phyloP scores from a whole-genome alignment of 495 filamentous ascomycete species.

The Pyrenula massariospora region DNA sequence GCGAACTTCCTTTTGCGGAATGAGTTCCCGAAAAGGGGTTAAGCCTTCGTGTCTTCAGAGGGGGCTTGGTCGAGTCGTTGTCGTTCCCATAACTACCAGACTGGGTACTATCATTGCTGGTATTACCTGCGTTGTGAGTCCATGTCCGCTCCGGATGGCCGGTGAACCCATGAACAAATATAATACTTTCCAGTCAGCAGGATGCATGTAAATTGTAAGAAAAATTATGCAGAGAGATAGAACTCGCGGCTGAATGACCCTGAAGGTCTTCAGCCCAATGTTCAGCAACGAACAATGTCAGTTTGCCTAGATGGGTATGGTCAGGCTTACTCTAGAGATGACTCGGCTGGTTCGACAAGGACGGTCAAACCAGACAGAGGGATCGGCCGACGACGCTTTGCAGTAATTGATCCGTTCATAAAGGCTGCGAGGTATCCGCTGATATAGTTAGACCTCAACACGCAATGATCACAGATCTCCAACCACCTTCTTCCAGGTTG shows the following conservation, averaged over 20 bases:
- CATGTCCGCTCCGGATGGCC: neutral
- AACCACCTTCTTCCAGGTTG: too few relatives aligned
- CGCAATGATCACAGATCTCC: too few relatives aligned
- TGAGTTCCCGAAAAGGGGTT: neutral
- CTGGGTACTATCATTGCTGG: too few relatives aligned
- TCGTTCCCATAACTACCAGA: neutral
- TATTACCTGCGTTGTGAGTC: neutral
- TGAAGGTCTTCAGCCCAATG: too few relatives aligned
- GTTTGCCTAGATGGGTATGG: neutral
- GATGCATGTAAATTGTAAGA: too few relatives aligned
- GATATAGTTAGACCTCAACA: too few relatives aligned
- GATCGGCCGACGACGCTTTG: neutral
- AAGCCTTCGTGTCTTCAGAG: neutral
- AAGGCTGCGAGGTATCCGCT: too few relatives aligned
- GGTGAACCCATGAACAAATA: conserved; percentile 1
- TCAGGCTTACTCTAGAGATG: neutral
- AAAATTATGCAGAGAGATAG: too few relatives aligned
- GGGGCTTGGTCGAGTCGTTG: neutral
- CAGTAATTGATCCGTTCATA: too few relatives aligned
- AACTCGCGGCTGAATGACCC: too few relatives aligned
- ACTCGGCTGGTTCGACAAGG: neutral
- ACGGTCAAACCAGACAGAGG: neutral
- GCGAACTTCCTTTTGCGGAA: neutral
- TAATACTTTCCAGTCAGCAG: neutral
- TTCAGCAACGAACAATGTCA: too few relatives aligned